These are phyloP conservation scores for Colletotrichum tabaci DNA, from an alignment of 2,329 filamentous ascomycete species.

Conservation along the genomic window DNA sequence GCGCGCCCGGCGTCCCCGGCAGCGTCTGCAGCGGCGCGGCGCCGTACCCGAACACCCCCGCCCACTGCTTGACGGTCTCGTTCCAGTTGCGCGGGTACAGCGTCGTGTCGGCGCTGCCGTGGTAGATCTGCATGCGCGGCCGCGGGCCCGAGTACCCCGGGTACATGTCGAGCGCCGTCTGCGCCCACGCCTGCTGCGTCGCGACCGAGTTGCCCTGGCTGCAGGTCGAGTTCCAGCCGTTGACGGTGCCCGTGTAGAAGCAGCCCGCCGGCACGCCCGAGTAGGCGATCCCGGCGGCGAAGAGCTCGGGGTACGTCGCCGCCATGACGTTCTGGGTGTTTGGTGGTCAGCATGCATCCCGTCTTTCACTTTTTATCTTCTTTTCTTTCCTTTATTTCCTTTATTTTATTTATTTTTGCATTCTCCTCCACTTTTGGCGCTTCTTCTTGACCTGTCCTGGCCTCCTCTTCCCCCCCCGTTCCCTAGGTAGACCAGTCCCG, in stretches of 20 bases:
- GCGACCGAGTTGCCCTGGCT: constrained; percentile 60
- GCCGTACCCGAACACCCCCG: constrained; percentile 61
- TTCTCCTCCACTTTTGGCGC: fast-evolving
- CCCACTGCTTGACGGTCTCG: constrained; percentile 72
- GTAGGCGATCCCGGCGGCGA: constrained; percentile 60
- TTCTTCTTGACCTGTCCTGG: background rate
- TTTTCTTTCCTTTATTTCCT: no score
- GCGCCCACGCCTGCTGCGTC: constrained; percentile 64
- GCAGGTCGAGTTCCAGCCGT: constrained; percentile 68
- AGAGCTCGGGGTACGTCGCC: constrained; percentile 63
- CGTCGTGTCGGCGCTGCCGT: constrained; percentile 66
- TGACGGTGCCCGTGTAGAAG: constrained; percentile 57
- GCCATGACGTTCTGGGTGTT: constrained; percentile 58
- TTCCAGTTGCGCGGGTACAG: constrained; percentile 68
- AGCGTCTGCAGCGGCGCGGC: constrained; percentile 47
- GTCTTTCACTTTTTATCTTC: no score
- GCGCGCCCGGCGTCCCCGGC: constrained; percentile 48
- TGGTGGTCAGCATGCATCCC: background rate
- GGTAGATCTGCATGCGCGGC: constrained; percentile 71
- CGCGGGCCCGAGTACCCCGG: constrained; percentile 64
- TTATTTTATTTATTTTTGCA: no score
- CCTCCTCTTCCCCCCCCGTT: no score
- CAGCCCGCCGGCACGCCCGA: constrained; percentile 62
- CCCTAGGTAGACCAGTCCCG: no score
- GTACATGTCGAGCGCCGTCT: constrained; percentile 62